phyloP scores from a whole-genome alignment of 73 alveolate species.

The Paramecium pentaurelia region DNA sequence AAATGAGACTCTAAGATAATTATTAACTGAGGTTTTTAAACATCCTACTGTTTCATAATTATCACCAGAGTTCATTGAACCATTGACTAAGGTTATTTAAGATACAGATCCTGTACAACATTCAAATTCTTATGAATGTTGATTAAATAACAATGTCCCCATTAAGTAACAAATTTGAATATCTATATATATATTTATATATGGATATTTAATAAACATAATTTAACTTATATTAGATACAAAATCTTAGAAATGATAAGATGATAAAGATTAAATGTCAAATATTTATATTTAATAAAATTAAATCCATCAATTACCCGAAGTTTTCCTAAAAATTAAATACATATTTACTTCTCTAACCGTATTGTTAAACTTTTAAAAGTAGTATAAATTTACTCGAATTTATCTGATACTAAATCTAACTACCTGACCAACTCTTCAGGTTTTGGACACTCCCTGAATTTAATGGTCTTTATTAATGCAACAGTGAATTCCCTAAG shows the following conservation, averaged over 20 bases:
- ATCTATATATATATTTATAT: background rate
- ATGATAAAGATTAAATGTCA: background rate
- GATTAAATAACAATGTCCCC: background rate
- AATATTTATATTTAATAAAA: background rate
- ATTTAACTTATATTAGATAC: background rate
- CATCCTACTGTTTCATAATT: slow-evolving; percentile 17
- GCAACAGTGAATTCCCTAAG: slow-evolving; percentile 66
- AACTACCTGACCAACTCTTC: slow-evolving; percentile 95
- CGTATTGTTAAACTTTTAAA: slow-evolving; percentile 94
- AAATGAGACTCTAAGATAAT: slow-evolving; percentile 32
- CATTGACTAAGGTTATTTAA: slow-evolving; percentile 29
- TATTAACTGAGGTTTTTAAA: slow-evolving; percentile 7
- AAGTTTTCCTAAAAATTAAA: background rate
- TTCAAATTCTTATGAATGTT: background rate
- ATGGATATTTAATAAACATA: background rate
- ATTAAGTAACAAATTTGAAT: background rate
- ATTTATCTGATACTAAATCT: slow-evolving; percentile 90
- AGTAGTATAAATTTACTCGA: slow-evolving; percentile 88
- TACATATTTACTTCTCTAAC: slow-evolving; percentile 78
- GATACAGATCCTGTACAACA: slow-evolving; percentile 6
- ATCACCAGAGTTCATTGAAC: slow-evolving; percentile 43
- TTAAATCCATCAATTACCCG: background rate
- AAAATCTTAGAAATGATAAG: background rate
- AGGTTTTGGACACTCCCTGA: slow-evolving; percentile 96
- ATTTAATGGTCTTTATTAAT: slow-evolving; percentile 95